These are phyloP conservation scores for Podospora pseudoanserina DNA, from an alignment of 495 filamentous ascomycete species.

Conservation along the genomic window DNA sequence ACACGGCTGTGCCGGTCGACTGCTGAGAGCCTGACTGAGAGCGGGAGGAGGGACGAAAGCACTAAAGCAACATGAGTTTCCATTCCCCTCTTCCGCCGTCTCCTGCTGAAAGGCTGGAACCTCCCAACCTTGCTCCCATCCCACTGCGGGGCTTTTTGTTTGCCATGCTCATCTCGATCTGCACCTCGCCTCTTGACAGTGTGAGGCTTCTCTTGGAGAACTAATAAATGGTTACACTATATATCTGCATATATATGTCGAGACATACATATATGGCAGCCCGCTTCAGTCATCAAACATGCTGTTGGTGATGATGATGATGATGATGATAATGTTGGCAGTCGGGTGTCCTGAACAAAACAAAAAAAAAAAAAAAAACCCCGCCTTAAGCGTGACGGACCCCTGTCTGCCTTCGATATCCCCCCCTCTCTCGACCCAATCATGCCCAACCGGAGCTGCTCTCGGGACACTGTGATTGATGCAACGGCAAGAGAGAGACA, in stretches of 20 bases:
- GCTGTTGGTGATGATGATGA: neutral
- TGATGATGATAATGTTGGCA: neutral
- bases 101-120: neutral
- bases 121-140: neutral
- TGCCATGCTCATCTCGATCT: slow-evolving; percentile 4
- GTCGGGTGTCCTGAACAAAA: neutral
- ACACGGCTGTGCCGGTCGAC: neutral
- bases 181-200: neutral
- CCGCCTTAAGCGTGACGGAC: neutral
- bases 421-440: slow-evolving; percentile 25
- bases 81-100: neutral
- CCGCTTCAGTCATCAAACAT: neutral
- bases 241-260: too few relatives aligned
- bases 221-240: too few relatives aligned
- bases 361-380: neutral
- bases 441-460: slow-evolving; percentile 18
- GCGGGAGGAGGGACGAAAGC: too few relatives aligned
- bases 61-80: too few relatives aligned
- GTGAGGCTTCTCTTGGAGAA: neutral
- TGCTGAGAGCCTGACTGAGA: neutral
- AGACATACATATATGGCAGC: too few relatives aligned
- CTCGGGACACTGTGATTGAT: slow-evolving; percentile 3
- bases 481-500: neutral
- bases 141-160: slow-evolving; percentile 6
- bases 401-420: slow-evolving; percentile 2